These are phyloP conservation scores for Chamaecrista fasciculata DNA, from an alignment of 306 rosid genomes.

Conservation along the genomic window DNA sequence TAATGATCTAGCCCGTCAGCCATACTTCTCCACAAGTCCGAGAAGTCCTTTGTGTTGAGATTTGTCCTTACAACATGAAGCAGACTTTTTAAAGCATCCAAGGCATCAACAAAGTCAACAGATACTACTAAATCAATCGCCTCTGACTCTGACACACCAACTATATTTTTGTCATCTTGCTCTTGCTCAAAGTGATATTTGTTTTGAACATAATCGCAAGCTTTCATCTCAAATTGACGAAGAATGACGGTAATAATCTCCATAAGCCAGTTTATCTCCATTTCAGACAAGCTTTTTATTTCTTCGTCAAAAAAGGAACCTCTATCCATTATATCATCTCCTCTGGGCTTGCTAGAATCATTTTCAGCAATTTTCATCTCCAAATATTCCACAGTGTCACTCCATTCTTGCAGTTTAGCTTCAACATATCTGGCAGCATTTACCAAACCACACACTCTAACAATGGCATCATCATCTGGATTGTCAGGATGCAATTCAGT, in stretches of 20 bases:
- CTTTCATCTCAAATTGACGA: constrained; percentile 58
- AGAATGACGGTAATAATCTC: constrained; percentile 61
- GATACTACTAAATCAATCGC: constrained; percentile 43
- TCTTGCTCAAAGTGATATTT: constrained; percentile 36
- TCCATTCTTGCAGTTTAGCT: constrained; percentile 63
- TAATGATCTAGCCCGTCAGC: constrained; percentile 76
- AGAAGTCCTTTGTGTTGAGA: constrained; percentile 62
- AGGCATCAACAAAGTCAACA: constrained; percentile 47
- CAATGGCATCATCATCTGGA: constrained; percentile 39
- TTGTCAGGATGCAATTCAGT: constrained; percentile 39
- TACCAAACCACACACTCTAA: constrained; percentile 47
- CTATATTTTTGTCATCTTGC: constrained; percentile 29
- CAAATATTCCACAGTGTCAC: constrained; percentile 57
- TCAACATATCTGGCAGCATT: constrained; percentile 64
- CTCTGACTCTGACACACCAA: constrained; percentile 27
- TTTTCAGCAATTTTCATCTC: constrained; percentile 71
- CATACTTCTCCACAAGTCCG: constrained; percentile 71
- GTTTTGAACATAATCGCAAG: constrained; percentile 55
- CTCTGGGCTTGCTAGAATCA: constrained; percentile 35
- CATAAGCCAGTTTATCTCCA: constrained; percentile 70
- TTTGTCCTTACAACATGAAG: constrained; percentile 41
- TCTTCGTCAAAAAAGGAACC: constrained; percentile 59
- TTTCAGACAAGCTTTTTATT: constrained; percentile 59
- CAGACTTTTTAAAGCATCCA: constrained; percentile 47
- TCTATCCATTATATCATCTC: constrained; percentile 22